phyloP scores from a whole-genome alignment of 139 green algal species.

The Klebsormidium nitens region DNA sequence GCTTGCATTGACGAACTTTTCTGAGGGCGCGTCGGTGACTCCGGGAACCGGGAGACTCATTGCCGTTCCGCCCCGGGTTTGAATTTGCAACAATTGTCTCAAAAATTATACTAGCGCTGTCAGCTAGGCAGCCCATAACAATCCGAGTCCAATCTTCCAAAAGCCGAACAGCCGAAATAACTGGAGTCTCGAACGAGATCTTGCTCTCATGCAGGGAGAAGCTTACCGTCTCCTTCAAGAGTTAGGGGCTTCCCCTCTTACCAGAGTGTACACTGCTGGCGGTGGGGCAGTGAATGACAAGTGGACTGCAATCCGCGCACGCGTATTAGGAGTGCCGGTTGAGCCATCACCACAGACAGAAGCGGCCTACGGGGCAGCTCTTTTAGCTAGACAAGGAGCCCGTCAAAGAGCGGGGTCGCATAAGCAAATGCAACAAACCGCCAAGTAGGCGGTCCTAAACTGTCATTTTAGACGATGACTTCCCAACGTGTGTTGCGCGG shows the following conservation, averaged over 20 bases:
- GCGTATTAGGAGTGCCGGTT: slow-evolving; percentile 67
- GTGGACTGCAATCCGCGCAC: slow-evolving; percentile 64
- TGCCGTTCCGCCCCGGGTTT: too few relatives aligned
- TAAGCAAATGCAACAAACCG: too few relatives aligned
- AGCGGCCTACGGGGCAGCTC: slow-evolving; percentile 64
- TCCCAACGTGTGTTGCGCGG: too few relatives aligned
- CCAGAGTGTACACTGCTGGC: slow-evolving; percentile 63
- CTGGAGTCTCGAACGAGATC: not conserved
- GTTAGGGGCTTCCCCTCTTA: slow-evolving; percentile 61
- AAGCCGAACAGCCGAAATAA: too few relatives aligned
- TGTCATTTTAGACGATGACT: too few relatives aligned
- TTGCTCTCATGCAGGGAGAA: slow-evolving; percentile 51
- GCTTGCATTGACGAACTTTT: too few relatives aligned
- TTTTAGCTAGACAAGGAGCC: slow-evolving; percentile 57
- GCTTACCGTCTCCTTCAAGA: slow-evolving; percentile 60
- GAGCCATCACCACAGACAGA: slow-evolving; percentile 51
- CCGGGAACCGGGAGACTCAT: too few relatives aligned
- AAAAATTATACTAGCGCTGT: not conserved
- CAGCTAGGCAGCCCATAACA: not conserved
- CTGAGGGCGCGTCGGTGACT: too few relatives aligned
- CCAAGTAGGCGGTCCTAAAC: too few relatives aligned
- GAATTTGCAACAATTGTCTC: too few relatives aligned
- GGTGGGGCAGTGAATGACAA: slow-evolving; percentile 69
- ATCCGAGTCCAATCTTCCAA: too few relatives aligned
- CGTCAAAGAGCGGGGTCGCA: too few relatives aligned